These are phyloP conservation scores for Mangifera indica DNA, from an alignment of 345 rosid genomes.

Conservation along the genomic window DNA sequence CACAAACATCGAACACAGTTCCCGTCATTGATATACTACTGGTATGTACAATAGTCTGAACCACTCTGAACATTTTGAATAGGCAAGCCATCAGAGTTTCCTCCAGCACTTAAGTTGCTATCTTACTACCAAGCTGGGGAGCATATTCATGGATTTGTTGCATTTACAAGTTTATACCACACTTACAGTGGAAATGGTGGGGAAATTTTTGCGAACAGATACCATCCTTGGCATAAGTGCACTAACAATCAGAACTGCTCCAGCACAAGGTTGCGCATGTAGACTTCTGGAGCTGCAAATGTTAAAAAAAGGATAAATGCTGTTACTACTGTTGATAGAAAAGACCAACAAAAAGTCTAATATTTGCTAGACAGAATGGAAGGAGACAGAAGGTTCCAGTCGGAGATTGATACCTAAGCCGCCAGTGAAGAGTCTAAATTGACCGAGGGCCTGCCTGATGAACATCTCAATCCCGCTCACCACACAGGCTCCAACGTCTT, in stretches of 20 bases:
- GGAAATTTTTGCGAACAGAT: background rate
- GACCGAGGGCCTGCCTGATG: slow-evolving; percentile 35
- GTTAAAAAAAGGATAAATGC: background rate
- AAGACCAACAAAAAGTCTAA: background rate
- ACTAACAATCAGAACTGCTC: slow-evolving; percentile 32
- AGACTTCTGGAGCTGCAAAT: slow-evolving; percentile 43
- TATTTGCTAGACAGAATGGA: background rate
- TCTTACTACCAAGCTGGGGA: background rate
- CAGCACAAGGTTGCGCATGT: slow-evolving; percentile 44
- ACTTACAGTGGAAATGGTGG: background rate
- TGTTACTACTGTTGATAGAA: background rate
- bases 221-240: background rate
- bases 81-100: background rate
- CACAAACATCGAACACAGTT: too few relatives aligned
- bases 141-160: too few relatives aligned
- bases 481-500: slow-evolving; percentile 27
- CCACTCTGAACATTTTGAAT: background rate
- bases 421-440: slow-evolving; percentile 33
- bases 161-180: background rate
- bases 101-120: background rate
- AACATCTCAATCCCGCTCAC: slow-evolving; percentile 41
- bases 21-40: background rate
- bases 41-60: background rate
- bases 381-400: background rate
- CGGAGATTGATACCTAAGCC: slow-evolving; percentile 27